Evolutionary conservation across 805 yeast species (phyloP).

Genomic region (Wickerhamiella slavikovae): DNA sequence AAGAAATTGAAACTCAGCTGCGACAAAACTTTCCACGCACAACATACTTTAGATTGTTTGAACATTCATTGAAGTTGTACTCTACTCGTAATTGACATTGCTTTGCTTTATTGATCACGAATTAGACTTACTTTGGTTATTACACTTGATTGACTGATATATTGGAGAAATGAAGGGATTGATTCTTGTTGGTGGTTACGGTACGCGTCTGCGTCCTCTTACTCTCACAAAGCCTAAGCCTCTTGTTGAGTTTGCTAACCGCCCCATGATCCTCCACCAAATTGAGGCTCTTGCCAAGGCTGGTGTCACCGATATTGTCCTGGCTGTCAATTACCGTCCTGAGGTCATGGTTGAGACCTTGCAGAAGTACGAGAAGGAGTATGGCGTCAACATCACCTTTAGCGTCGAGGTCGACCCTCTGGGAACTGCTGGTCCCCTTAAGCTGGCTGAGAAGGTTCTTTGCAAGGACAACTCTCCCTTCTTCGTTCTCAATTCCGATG

Average conservation of each 20-base stretch:
- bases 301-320: constrained; percentile 95
- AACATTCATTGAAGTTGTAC: constrained; percentile 1
- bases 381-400: constrained; percentile 88
- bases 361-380: constrained; percentile 82
- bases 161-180: constrained; percentile 4
- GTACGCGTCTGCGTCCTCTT: constrained; percentile 98
- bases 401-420: constrained; percentile 98
- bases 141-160: no score
- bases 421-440: constrained; percentile 98
- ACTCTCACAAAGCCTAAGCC: constrained; percentile 93
- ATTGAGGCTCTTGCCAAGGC: constrained; percentile 95
- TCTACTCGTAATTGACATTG: not conserved
- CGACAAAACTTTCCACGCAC: no score
- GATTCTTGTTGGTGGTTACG: constrained; percentile 63
- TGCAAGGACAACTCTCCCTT: constrained; percentile 92
- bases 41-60: no score
- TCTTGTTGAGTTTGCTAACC: constrained; percentile 92
- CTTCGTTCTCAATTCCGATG: constrained; percentile 95
- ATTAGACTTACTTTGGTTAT: no score
- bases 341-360: constrained; percentile 96
- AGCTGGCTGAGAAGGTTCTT: constrained; percentile 84
- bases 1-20: no score
- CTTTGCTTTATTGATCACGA: not conserved
- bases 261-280: constrained; percentile 98
- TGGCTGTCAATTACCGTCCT: constrained; percentile 98